Evolutionary conservation across 768 basidiomycete species (phyloP).

Genomic region (Tricholoma furcatifolium): DNA sequence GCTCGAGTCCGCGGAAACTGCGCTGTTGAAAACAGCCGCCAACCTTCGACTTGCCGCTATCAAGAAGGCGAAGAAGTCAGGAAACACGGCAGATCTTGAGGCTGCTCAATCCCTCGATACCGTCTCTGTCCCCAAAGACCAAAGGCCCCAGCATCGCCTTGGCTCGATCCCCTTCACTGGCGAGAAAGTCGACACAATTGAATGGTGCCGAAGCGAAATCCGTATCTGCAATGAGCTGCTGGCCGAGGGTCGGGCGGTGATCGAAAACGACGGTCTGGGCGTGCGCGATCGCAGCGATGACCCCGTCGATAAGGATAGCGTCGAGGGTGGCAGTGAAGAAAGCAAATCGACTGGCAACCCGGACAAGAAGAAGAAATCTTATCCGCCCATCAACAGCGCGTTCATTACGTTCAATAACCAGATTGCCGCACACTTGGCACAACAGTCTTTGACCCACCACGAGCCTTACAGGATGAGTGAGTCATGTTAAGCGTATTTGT

Average conservation of each 20-base stretch:
- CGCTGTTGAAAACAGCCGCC: conserved; percentile 70
- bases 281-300: conserved; percentile 16
- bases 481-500: conserved; percentile 10
- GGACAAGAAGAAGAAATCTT: conserved; percentile 27
- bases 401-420: conserved; percentile 93
- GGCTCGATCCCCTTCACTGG: conserved; percentile 64
- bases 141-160: conserved; percentile 81
- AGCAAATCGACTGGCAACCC: not conserved
- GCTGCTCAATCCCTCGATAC: conserved; percentile 21
- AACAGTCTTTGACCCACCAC: conserved; percentile 73
- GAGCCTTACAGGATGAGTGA: conserved; percentile 78
- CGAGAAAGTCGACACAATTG: conserved; percentile 89
- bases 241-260: conserved; percentile 44
- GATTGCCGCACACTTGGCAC: conserved; percentile 88
- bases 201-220: conserved; percentile 84
- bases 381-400: conserved; percentile 65
- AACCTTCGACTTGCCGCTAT: conserved; percentile 63
- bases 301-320: conserved; percentile 7
- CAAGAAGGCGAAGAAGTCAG: conserved; percentile 43
- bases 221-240: conserved; percentile 49
- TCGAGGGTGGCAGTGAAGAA: conserved; percentile 9
- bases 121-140: conserved; percentile 55
- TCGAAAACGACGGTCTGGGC: conserved; percentile 29
- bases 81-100: conserved; percentile 19
- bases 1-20: conserved; percentile 85